A percentile compares a stretch with the other conserved stretches of the same genome.
Conservation (phyloP, 1,139 yeast genomes). For the Geotrichum histeridarum region DNA sequence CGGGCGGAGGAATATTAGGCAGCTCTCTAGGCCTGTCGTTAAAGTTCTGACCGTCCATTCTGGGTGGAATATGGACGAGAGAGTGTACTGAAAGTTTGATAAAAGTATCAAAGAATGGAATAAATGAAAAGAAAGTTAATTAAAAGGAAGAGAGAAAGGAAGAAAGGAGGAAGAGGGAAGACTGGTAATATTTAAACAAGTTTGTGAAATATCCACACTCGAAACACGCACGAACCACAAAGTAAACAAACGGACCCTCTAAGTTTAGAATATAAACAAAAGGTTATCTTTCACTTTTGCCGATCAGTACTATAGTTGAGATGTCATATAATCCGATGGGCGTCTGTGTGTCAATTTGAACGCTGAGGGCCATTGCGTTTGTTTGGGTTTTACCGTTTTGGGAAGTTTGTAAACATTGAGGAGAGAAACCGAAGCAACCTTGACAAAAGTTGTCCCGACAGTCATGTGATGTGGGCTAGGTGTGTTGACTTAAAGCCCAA, state of each 20-base stretch:
- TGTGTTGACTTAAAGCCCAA: too few relatives aligned
- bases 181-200: constrained; percentile 1
- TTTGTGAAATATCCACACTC: background rate
- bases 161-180: background rate
- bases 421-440: background rate
- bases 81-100: too few relatives aligned
- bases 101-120: background rate
- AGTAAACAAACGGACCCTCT: background rate
- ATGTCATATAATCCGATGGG: background rate
- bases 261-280: background rate
- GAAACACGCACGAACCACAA: constrained; percentile 8
- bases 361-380: background rate
- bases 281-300: background rate
- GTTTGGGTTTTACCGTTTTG: background rate
- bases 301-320: too few relatives aligned
- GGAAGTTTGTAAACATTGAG: background rate
- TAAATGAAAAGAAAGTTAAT: background rate
- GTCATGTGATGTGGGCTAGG: too few relatives aligned
- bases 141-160: background rate
- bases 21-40: constrained; percentile 12
- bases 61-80: background rate
- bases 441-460: too few relatives aligned
- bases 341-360: background rate
- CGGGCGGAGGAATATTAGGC: constrained; percentile 16
- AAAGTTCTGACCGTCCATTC: constrained; percentile 10